Evolutionary conservation across 768 basidiomycete species (phyloP).

Genomic region (Paxillus ammoniavirescens): DNA sequence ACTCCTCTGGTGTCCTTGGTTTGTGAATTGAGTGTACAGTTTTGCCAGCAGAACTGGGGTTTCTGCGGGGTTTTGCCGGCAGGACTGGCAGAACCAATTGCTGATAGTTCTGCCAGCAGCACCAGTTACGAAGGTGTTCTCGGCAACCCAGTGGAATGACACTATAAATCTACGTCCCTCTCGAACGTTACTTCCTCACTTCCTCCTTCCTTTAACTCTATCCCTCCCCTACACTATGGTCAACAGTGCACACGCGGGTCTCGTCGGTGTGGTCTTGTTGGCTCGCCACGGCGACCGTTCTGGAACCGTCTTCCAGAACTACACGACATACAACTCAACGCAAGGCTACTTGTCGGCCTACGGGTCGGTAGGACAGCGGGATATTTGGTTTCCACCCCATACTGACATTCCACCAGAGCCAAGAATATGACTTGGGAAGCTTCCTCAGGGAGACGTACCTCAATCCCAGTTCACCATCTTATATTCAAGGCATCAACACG

Average conservation of each 20-base stretch:
- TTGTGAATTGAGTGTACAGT: no score
- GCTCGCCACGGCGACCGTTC: slow-evolving; percentile 76
- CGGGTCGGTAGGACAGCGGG: slow-evolving; percentile 53
- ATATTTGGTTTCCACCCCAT: background rate
- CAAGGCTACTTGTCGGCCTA: slow-evolving; percentile 70
- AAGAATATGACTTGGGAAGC: slow-evolving; percentile 62
- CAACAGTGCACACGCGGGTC: slow-evolving; percentile 23
- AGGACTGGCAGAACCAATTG: no score
- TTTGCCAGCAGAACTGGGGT: no score
- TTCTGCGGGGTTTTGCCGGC: no score
- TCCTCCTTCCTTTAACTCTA: background rate
- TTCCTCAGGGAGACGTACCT: slow-evolving; percentile 65
- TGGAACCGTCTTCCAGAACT: slow-evolving; percentile 63
- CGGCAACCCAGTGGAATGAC: background rate
- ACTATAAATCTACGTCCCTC: background rate
- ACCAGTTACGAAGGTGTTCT: background rate
- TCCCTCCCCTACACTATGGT: slow-evolving; percentile 18
- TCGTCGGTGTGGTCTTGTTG: slow-evolving; percentile 73
- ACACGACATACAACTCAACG: slow-evolving; percentile 61
- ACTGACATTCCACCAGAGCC: slow-evolving; percentile 20
- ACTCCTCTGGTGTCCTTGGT: no score
- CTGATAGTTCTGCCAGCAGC: no score
- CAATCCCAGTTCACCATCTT: slow-evolving; percentile 56
- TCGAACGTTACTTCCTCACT: background rate
- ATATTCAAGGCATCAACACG: slow-evolving; percentile 62